These are phyloP conservation scores for Teratosphaeria destructans DNA, from an alignment of 2,329 filamentous ascomycete species.

Conservation along the genomic window DNA sequence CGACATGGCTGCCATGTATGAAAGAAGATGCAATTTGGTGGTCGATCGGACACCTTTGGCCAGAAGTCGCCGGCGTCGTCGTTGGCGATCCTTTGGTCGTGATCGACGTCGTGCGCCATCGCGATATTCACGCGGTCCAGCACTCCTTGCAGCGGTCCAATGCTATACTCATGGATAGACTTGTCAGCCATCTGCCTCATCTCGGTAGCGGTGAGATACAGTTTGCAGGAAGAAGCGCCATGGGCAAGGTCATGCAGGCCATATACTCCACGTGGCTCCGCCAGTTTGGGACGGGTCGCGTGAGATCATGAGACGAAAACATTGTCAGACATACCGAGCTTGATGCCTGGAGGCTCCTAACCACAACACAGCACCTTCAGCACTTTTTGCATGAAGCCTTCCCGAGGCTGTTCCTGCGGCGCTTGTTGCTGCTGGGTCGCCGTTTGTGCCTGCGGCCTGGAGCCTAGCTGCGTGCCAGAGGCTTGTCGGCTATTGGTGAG, in stretches of 20 bases:
- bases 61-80: not conserved
- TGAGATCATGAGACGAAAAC: not conserved
- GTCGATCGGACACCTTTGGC: not conserved
- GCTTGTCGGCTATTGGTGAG: constrained; percentile 5
- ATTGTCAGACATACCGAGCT: not conserved
- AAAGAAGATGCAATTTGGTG: not conserved
- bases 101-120: not conserved
- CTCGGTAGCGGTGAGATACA: not conserved
- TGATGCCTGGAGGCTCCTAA: constrained; percentile 20
- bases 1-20: not conserved
- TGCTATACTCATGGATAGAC: not conserved
- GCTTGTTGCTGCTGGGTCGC: constrained; percentile 33
- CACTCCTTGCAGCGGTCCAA: not conserved
- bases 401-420: constrained; percentile 53
- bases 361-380: constrained; percentile 90
- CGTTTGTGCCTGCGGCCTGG: constrained; percentile 5
- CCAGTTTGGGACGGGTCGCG: not conserved
- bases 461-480: constrained; percentile 35
- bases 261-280: not conserved
- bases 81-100: not conserved
- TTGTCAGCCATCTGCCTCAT: not conserved
- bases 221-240: not conserved
- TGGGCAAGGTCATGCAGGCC: not conserved
- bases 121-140: not conserved
- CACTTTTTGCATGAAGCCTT: constrained; percentile 79